Evolutionary conservation across 352 stramenopile species (phyloP).

Genomic region (Globisporangium parvum): DNA sequence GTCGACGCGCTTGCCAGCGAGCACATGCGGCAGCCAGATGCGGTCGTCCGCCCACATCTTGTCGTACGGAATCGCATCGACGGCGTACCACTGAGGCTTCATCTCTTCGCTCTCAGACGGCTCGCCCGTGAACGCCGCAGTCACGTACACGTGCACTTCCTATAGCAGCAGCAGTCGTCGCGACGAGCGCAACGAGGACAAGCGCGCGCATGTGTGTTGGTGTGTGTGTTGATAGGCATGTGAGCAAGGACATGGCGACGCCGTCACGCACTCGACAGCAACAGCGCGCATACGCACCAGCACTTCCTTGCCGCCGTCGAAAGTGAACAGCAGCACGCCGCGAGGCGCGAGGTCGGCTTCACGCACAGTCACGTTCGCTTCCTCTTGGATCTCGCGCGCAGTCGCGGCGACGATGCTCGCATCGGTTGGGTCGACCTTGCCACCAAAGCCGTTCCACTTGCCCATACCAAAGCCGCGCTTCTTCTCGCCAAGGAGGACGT

Average conservation of each 20-base stretch:
- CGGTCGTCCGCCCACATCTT: conserved; percentile 87
- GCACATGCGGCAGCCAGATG: conserved; percentile 76
- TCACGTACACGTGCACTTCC: conserved; percentile 84
- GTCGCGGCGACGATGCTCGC: conserved; percentile 45
- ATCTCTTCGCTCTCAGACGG: conserved; percentile 88
- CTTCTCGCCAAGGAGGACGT: conserved; percentile 83
- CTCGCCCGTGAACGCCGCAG: conserved; percentile 50
- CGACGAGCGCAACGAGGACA: not conserved
- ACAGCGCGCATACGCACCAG: conserved; percentile 25
- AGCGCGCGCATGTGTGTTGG: too few species aligned
- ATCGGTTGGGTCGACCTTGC: conserved; percentile 82
- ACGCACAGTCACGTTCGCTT: conserved; percentile 53
- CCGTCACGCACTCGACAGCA: not conserved
- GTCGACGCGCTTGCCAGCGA: conserved; percentile 55
- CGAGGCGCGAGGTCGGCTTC: conserved; percentile 17
- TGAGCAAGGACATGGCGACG: too few species aligned
- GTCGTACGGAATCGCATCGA: conserved; percentile 56
- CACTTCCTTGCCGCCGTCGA: conserved; percentile 45
- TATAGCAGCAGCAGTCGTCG: conserved; percentile 8
- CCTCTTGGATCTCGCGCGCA: conserved; percentile 59
- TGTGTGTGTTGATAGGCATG: too few species aligned
- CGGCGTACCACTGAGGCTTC: conserved; percentile 73
- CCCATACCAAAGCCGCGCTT: conserved; percentile 85
- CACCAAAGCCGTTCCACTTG: conserved; percentile 91
- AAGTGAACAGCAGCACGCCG: conserved; percentile 57